Evolutionary conservation across 2,329 filamentous ascomycete species (phyloP).

Genomic region (Phyllosticta citrichinensis): DNA sequence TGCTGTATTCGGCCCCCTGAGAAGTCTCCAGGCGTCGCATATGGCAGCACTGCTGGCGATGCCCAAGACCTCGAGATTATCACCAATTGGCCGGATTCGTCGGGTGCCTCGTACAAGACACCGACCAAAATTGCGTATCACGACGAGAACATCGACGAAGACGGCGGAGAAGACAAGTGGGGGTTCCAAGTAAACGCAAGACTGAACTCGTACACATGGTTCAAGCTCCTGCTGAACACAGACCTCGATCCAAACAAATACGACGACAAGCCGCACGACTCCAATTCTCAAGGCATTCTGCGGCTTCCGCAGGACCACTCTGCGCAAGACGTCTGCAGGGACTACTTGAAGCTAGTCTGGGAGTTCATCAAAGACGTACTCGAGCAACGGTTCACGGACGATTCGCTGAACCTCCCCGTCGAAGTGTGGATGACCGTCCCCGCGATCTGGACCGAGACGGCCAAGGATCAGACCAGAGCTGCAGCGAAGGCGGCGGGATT

Average conservation of each 20-base stretch:
- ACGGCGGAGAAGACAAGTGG: neutral
- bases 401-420: slow-evolving; percentile 45
- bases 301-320: neutral
- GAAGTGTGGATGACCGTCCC: slow-evolving; percentile 75
- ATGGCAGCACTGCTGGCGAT: neutral
- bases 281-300: neutral
- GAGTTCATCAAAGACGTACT: neutral
- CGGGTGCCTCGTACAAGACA: neutral
- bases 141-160: neutral
- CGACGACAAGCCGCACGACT: neutral
- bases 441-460: slow-evolving; percentile 74
- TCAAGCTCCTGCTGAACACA: neutral
- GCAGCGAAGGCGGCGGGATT: slow-evolving; percentile 72
- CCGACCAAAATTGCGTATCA: neutral
- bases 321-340: neutral
- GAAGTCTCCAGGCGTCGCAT: neutral
- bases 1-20: neutral
- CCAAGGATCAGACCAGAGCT: slow-evolving; percentile 72
- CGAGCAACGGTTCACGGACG: neutral
- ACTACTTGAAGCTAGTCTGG: neutral
- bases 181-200: neutral
- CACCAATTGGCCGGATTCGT: neutral
- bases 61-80: neutral
- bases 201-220: neutral
- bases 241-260: neutral